Evolutionary conservation across 2,329 filamentous ascomycete genomes (phyloP), one percentile per base, ranked within the genome.

Genomic region (Venturia effusa): DNA sequence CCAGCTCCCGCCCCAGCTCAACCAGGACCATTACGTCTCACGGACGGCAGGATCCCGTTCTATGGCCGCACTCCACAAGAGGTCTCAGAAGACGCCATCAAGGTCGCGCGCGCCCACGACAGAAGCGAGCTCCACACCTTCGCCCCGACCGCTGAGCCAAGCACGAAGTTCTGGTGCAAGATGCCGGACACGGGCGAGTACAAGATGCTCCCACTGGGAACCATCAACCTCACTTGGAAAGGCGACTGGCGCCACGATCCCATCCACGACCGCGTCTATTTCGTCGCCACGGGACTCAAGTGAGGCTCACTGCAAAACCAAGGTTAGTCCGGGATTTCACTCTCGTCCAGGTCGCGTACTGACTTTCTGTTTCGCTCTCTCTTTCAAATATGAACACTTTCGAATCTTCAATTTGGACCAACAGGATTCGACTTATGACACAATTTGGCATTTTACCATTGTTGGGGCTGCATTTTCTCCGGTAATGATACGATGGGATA

Each of bases 61-160:
- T 62, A 45, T 17, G 60, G 60, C 37, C 60, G 60, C 60, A 62
- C 60, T 19, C 32, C 24, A 37, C 22, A 45, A 19, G 60, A 62
- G 24, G 60, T 62, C 24, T 4, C 24, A 13, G 37, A 45, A 24
- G 60, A 62, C 30, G 60, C 40, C 24, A 34, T 57, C 51, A 34
- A 57, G 51, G 51, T 57, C 51, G 51, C 51, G 27, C 51, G 51
- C 51, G 51, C 51, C 17, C 27, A 57, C 19, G 51, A 57, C 27
- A 57, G 34, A 17, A 32, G 10, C 4, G 51, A 57, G 27, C 27
- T 32, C 51, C 51, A 57, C 51, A 57, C 27, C 27, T 57, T 57
- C 51, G 27, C 51, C 6, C 51, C 51, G 7, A 57, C 51, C 30
- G 51, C 51, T 2, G 51, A 57, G 5, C 51, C 51, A 34, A 32